phyloP scores from a whole-genome alignment of 495 filamentous ascomycete species.

The Terfezia boudieri region DNA sequence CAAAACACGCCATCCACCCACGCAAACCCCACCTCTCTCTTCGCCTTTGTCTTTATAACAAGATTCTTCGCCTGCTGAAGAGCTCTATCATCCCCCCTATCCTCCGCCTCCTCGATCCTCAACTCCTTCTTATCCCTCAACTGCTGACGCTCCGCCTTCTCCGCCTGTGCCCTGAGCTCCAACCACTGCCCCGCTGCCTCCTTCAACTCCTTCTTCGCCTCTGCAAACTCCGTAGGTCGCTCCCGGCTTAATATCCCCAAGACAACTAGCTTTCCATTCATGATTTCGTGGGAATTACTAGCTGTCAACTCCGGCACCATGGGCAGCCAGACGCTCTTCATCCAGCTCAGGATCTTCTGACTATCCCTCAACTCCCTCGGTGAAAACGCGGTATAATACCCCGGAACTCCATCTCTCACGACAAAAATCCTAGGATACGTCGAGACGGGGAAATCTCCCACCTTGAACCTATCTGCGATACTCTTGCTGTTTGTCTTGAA shows the following conservation, averaged over 20 bases:
- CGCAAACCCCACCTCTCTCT: conserved; percentile 84
- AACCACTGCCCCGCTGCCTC: conserved; percentile 92
- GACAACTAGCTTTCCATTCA: conserved; percentile 81
- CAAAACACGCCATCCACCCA: conserved; percentile 97
- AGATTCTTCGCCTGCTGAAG: conserved; percentile 77
- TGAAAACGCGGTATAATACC: conserved; percentile 62
- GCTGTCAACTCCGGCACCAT: conserved; percentile 88
- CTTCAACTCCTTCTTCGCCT: conserved; percentile 73
- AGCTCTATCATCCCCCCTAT: conserved; percentile 72
- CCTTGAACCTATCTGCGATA: conserved; percentile 58
- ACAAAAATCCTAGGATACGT: conserved; percentile 87
- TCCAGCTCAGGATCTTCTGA: conserved; percentile 62
- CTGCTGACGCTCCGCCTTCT: conserved; percentile 79
- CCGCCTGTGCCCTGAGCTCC: conserved; percentile 75
- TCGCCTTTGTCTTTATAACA: conserved; percentile 61
- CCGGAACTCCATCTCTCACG: conserved; percentile 67
- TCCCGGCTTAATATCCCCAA: conserved; percentile 70
- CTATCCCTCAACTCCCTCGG: conserved; percentile 81
- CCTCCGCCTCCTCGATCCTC: conserved; percentile 87
- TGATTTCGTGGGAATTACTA: conserved; percentile 76
- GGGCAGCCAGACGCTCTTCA: conserved; percentile 91
- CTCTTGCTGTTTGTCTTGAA: conserved; percentile 63
- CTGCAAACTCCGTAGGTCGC: conserved; percentile 52
- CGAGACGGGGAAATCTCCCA: conserved; percentile 29
- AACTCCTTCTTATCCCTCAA: conserved; percentile 84